Conservation (phyloP, 345 rosid genomes). For the Hibiscus syriacus region DNA sequence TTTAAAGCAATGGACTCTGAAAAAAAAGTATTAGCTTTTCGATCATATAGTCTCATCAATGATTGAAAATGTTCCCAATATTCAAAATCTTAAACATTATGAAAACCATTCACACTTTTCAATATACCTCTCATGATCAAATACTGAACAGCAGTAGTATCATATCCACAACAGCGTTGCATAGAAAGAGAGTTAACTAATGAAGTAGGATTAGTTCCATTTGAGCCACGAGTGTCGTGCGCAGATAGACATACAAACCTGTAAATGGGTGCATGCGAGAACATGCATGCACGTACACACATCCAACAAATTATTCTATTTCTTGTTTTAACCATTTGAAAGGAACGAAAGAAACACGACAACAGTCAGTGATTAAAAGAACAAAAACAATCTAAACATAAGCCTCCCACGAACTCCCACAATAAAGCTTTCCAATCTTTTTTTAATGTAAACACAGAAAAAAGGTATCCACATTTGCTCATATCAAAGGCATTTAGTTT, state of each 20-base stretch:
- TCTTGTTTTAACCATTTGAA: background rate
- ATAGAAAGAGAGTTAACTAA: background rate
- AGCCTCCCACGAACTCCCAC: background rate
- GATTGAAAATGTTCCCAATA: background rate
- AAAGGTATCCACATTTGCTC: background rate
- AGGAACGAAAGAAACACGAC: background rate
- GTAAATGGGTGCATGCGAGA: background rate
- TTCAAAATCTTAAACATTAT: background rate
- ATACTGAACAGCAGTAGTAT: slow-evolving; percentile 10
- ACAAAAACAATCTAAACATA: background rate
- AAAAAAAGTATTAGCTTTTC: background rate
- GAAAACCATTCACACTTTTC: background rate
- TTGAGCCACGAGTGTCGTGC: background rate
- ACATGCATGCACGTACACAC: background rate
- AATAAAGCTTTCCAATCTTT: background rate
- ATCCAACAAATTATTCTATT: background rate
- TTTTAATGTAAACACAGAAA: background rate
- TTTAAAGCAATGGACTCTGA: background rate
- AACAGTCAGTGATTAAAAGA: background rate
- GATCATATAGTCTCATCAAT: background rate
- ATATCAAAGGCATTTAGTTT: background rate
- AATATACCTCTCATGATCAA: slow-evolving; percentile 15
- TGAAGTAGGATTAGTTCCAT: background rate
- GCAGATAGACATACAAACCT: background rate
- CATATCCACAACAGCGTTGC: background rate